These are phyloP conservation scores for Penicillium rolfsii DNA, from an alignment of 2,329 filamentous ascomycete species.

Conservation along the genomic window DNA sequence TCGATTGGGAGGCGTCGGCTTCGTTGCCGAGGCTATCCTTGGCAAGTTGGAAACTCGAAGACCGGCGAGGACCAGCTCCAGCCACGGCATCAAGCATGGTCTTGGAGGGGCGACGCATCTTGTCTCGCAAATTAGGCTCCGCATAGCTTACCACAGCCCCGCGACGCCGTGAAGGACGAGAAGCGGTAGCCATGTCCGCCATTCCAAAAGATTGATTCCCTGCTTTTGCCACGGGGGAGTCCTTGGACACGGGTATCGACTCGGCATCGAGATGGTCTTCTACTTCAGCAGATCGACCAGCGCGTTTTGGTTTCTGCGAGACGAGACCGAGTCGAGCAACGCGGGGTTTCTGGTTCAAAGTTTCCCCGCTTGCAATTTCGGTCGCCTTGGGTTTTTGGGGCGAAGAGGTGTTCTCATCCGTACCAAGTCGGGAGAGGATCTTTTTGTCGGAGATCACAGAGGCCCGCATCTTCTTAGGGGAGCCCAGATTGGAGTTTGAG, in stretches of 20 bases:
- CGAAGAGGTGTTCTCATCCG: conserved; percentile 24
- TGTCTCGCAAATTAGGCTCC: conserved; percentile 77
- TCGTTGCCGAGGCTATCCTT: conserved; percentile 46
- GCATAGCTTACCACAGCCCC: conserved; percentile 75
- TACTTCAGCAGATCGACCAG: conserved; percentile 13
- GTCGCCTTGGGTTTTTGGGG: conserved; percentile 21
- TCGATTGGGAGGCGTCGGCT: conserved; percentile 10
- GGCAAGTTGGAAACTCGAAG: conserved; percentile 50
- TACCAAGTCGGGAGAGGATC: conserved; percentile 5
- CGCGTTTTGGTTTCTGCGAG: conserved; percentile 21
- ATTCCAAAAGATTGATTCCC: conserved; percentile 3
- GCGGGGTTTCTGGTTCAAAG: conserved; percentile 17
- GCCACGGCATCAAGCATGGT: conserved; percentile 74
- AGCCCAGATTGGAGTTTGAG: conserved; percentile 51
- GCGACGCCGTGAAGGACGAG: conserved; percentile 68
- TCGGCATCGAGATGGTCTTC: conserved; percentile 9
- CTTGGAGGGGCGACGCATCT: conserved; percentile 81
- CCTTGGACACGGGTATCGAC: conserved; percentile 4
- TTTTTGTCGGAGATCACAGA: conserved; percentile 24
- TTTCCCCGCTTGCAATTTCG: conserved; percentile 13
- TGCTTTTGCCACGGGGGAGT: conserved; percentile 19
- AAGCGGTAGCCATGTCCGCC: conserved; percentile 50
- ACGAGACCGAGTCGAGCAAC: conserved; percentile 6
- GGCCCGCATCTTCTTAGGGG: conserved; percentile 34
- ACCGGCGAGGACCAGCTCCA: conserved; percentile 53